Base-by-base conservation (phyloP, 257 asterid genomes). In the Dorcoceras hygrometricum region DNA sequence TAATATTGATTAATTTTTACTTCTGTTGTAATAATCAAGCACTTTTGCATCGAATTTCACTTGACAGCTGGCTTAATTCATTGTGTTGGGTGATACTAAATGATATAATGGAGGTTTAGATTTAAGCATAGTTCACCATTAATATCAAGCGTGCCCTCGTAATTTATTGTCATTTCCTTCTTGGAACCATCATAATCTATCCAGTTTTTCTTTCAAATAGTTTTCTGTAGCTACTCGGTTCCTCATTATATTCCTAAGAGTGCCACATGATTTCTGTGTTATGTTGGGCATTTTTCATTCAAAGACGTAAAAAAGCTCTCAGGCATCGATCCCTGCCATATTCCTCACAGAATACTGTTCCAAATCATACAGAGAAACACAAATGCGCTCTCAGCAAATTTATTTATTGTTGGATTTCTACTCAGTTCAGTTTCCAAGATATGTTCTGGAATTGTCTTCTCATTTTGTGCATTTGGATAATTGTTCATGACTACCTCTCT, bases 381-480 rank as follows among this genome's bases (percentile, higher is more conserved):
- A 43, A 43, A 14, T 43, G 19, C 51, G 0, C 51, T 12, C 7
- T 12, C 51, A 12, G 22, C 8, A 0, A 46, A 46, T 46, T 16
- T 46, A 46, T 46, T 18, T 46, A 46, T 46, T 16, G 54, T 16
- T 46, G 4, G 22, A 18, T 2, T 16, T 46, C 54, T 46, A 5
- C 20, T 43, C 2, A 1, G 20, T 46, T 14, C 22, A 46, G 4
- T 16, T 46, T 46, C 18, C 20, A 20, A 46, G 18, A 46, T 46
- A 12, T 14, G 16, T 46, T 46, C 54, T 14, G 20, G 54, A 46
- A 46, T 46, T 46, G 27, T 23, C 16, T 57, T 48, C 39, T 62
- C 62, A 56, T 51, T 39, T 46, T 34, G 26, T 59, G 67, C 72
- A 69, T 63, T 59, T 71, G 71, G 63, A 65, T 58, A 60, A 54